Percentiles rank a stretch among this genome's conserved stretches.
phyloP scores from a whole-genome alignment of 257 asterid species.

The Scutellaria minor region DNA sequence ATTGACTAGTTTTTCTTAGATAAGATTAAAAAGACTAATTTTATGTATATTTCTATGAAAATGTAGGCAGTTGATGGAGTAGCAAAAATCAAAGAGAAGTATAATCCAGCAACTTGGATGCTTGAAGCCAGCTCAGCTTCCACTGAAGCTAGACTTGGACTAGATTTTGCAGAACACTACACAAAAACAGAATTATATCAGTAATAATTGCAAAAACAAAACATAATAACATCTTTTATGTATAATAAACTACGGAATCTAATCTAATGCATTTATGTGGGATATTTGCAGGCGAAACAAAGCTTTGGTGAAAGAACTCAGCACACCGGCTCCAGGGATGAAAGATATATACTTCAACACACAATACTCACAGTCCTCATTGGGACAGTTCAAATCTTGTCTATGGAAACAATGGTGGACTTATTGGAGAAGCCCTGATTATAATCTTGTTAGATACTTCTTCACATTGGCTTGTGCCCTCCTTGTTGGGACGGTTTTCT shows the following conservation, averaged over 20 bases:
- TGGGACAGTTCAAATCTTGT: conserved; percentile 68
- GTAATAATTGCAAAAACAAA: conserved; percentile 43
- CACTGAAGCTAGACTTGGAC: conserved; percentile 60
- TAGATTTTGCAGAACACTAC: conserved; percentile 73
- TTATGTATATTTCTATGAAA: neutral
- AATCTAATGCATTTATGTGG: neutral
- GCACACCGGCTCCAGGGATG: conserved; percentile 62
- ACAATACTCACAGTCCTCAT: conserved; percentile 60
- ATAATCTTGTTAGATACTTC: conserved; percentile 78
- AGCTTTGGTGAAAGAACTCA: conserved; percentile 62
- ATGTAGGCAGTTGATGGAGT: conserved; percentile 69
- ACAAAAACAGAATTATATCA: conserved; percentile 54
- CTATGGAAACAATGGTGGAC: conserved; percentile 90
- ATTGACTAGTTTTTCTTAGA: neutral
- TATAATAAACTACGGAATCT: neutral
- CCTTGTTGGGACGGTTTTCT: conserved; percentile 74
- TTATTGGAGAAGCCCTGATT: conserved; percentile 91
- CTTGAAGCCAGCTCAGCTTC: conserved; percentile 77
- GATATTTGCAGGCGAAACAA: conserved; percentile 57
- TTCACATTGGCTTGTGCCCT: conserved; percentile 76
- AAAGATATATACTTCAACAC: conserved; percentile 67
- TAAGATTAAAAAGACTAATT: neutral
- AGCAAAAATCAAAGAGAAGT: conserved; percentile 68
- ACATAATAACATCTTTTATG: neutral
- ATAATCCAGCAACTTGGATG: conserved; percentile 96